Conservation (phyloP, 257 asterid genomes). For the Petunia secreta region DNA sequence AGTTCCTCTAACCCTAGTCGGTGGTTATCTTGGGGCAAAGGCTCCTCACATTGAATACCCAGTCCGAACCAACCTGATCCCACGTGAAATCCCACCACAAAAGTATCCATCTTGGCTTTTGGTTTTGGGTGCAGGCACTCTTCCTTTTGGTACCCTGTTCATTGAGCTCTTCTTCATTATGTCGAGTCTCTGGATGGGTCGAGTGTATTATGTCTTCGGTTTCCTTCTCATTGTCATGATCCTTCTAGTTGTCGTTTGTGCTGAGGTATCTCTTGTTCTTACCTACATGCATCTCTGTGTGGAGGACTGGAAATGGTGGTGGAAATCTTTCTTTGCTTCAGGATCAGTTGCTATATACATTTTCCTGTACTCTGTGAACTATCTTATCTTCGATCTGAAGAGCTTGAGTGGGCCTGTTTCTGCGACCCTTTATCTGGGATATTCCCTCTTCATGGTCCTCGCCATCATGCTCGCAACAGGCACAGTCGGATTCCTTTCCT, state of each 20-base stretch:
- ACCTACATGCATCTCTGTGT: slow-evolving; percentile 94
- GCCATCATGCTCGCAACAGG: slow-evolving; percentile 94
- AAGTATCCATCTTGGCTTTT: slow-evolving; percentile 87
- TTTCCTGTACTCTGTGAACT: slow-evolving; percentile 69
- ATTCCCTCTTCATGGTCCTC: slow-evolving; percentile 77
- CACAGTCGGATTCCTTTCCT: slow-evolving; percentile 79
- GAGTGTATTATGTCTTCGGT: slow-evolving; percentile 85
- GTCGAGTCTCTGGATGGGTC: slow-evolving; percentile 95
- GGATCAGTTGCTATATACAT: slow-evolving; percentile 85
- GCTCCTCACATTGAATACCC: slow-evolving; percentile 86
- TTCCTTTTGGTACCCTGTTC: slow-evolving; percentile 93
- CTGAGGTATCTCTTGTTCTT: slow-evolving; percentile 85
- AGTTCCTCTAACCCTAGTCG: slow-evolving; percentile 78
- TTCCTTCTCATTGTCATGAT: slow-evolving; percentile 68
- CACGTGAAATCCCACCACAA: slow-evolving; percentile 86
- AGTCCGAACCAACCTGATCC: slow-evolving; percentile 79
- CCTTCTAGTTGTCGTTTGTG: slow-evolving; percentile 79
- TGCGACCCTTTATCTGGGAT: slow-evolving; percentile 82
- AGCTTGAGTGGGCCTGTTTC: slow-evolving; percentile 86
- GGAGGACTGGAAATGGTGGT: slow-evolving; percentile 97
- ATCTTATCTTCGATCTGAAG: slow-evolving; percentile 75
- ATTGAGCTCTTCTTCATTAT: slow-evolving; percentile 91
- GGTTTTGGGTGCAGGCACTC: slow-evolving; percentile 94
- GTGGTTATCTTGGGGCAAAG: slow-evolving; percentile 78
- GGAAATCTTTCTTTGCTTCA: slow-evolving; percentile 92